Evolutionary conservation across 2,329 filamentous ascomycete genomes (phyloP).

Genomic region (Talaromyces sp.): DNA sequence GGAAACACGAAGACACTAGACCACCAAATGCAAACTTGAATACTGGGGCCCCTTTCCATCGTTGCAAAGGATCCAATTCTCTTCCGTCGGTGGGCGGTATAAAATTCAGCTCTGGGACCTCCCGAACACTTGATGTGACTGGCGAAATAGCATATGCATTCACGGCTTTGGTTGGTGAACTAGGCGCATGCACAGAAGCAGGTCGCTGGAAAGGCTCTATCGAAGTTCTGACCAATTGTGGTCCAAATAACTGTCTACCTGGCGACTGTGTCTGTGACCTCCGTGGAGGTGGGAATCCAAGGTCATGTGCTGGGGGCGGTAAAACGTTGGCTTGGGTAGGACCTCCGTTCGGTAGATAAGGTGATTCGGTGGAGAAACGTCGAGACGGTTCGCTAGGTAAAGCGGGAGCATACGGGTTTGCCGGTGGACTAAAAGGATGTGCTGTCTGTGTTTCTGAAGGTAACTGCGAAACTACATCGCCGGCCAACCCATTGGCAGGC

Average conservation of each 20-base stretch:
- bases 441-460: slow-evolving; percentile 26
- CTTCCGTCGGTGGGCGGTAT: slow-evolving; percentile 57
- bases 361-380: slow-evolving; percentile 22
- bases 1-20: slow-evolving; percentile 77
- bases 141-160: slow-evolving; percentile 39
- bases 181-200: slow-evolving; percentile 54
- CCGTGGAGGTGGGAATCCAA: slow-evolving; percentile 18
- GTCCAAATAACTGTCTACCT: slow-evolving; percentile 52
- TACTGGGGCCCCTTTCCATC: slow-evolving; percentile 87
- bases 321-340: slow-evolving; percentile 1
- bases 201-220: slow-evolving; percentile 53
- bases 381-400: slow-evolving; percentile 35
- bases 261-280: slow-evolving; percentile 61
- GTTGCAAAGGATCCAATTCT: slow-evolving; percentile 70
- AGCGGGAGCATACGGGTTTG: slow-evolving; percentile 34
- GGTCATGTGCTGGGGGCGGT: slow-evolving; percentile 9
- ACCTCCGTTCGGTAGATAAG: slow-evolving; percentile 11
- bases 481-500: slow-evolving; percentile 6
- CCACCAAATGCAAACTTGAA: slow-evolving; percentile 89
- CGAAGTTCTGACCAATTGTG: slow-evolving; percentile 43
- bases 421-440: slow-evolving; percentile 28
- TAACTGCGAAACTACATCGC: slow-evolving; percentile 14
- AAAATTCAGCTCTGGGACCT: slow-evolving; percentile 54
- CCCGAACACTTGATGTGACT: slow-evolving; percentile 36
- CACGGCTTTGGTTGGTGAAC: slow-evolving; percentile 39